phyloP scores from a whole-genome alignment of 2,329 filamentous ascomycete species.

The Botrytis pseudocinerea region DNA sequence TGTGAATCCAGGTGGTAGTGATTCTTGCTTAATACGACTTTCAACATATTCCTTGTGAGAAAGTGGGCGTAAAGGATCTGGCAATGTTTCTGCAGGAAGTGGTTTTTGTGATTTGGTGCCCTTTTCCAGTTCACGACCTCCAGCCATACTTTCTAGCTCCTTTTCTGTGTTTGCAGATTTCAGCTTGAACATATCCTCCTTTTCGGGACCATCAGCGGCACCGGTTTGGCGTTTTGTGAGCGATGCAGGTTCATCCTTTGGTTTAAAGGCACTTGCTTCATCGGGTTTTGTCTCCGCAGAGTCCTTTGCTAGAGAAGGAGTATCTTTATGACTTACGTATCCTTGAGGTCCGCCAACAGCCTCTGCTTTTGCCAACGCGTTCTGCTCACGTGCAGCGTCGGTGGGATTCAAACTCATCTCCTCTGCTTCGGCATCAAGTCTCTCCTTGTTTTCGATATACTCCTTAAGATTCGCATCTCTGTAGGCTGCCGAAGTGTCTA shows the following conservation, averaged over 20 bases:
- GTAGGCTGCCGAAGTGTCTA: constrained; percentile 45
- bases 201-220: background rate
- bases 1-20: constrained; percentile 54
- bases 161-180: constrained; percentile 30
- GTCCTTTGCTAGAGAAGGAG: background rate
- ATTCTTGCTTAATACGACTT: constrained; percentile 47
- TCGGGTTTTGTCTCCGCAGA: background rate
- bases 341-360: constrained; percentile 10
- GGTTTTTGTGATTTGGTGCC: constrained; percentile 19
- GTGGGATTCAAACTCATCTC: constrained; percentile 11
- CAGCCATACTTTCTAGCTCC: constrained; percentile 29
- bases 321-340: background rate
- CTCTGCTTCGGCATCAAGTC: constrained; percentile 42
- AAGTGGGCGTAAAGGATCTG: constrained; percentile 37
- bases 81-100: constrained; percentile 14
- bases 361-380: constrained; percentile 11
- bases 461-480: constrained; percentile 48
- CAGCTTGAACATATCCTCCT: constrained; percentile 18
- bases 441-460: constrained; percentile 45
- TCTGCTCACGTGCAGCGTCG: constrained; percentile 11
- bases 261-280: constrained; percentile 9
- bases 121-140: constrained; percentile 27
- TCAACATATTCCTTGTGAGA: constrained; percentile 57
- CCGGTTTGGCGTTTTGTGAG: constrained; percentile 20
- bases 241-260: background rate